phyloP scores from a whole-genome alignment of 345 rosid species.

The Brassica napus region DNA sequence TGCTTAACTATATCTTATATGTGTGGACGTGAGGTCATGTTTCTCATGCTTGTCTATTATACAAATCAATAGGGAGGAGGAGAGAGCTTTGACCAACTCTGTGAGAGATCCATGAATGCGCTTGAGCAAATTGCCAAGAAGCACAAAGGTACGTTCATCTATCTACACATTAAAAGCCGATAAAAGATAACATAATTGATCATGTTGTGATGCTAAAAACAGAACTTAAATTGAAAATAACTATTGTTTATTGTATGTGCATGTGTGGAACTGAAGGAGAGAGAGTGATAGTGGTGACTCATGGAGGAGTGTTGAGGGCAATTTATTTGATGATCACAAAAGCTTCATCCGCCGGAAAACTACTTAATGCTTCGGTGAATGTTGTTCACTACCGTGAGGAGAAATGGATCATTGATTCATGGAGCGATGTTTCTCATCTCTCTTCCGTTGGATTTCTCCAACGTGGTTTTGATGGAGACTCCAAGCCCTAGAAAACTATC shows the following conservation, averaged over 20 bases:
- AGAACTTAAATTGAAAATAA: not conserved
- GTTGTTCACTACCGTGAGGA: conserved; percentile 29
- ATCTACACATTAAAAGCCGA: not conserved
- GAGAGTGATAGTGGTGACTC: conserved; percentile 44
- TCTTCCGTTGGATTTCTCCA: conserved; percentile 41
- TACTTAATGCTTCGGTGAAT: conserved; percentile 40
- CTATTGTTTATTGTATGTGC: not conserved
- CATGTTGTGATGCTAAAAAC: not conserved
- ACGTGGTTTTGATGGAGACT: conserved; percentile 43
- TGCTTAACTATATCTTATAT: not conserved
- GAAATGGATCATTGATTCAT: conserved; percentile 34
- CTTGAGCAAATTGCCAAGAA: conserved; percentile 40
- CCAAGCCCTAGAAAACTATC: conserved; percentile 27
- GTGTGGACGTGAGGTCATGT: too few relatives aligned
- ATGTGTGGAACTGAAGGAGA: conserved; percentile 20
- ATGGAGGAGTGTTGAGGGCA: conserved; percentile 45
- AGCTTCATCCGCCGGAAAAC: conserved; percentile 40
- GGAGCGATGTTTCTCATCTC: conserved; percentile 43
- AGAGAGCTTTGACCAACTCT: conserved; percentile 44
- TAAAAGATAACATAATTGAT: not conserved
- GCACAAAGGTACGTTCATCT: conserved; percentile 31
- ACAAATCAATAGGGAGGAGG: conserved; percentile 39
- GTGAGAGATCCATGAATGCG: conserved; percentile 41
- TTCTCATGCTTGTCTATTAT: not conserved
- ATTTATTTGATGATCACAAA: conserved; percentile 37